These are phyloP conservation scores for Pseudogymnoascus sp. DNA, from an alignment of 2,329 filamentous ascomycete species.

Conservation along the genomic window DNA sequence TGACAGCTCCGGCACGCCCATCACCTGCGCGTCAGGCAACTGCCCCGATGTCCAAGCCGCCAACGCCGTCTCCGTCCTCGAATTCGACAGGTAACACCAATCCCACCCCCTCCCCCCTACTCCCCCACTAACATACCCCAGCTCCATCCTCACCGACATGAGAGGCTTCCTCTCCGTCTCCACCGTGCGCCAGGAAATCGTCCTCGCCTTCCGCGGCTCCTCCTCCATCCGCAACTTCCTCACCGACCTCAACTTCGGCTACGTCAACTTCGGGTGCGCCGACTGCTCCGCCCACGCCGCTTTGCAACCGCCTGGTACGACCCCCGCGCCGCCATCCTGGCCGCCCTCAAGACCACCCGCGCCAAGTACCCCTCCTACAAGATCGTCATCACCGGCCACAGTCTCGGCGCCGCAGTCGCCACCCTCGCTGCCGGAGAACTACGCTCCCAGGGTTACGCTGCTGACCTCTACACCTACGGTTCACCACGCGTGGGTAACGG, in stretches of 20 bases:
- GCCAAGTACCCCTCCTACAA: constrained; percentile 43
- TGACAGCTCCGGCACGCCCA: constrained; percentile 15
- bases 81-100: constrained; percentile 15
- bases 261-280: constrained; percentile 20
- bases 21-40: constrained; percentile 19
- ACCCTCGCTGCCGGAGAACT: constrained; percentile 53
- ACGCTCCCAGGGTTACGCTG: constrained; percentile 39
- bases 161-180: constrained; percentile 48
- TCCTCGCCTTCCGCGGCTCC: constrained; percentile 55
- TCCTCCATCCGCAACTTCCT: constrained; percentile 15
- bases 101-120: not conserved
- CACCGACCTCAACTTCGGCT: constrained; percentile 16
- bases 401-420: constrained; percentile 59
- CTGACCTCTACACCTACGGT: constrained; percentile 61
- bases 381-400: constrained; percentile 60
- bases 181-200: constrained; percentile 43
- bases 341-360: constrained; percentile 33
- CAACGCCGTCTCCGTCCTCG: constrained; percentile 16
- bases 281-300: constrained; percentile 40
- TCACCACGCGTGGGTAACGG: constrained; percentile 58
- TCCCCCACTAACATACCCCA: constrained; percentile 20
- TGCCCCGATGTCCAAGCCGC: constrained; percentile 19
- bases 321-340: constrained; percentile 37
- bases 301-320: constrained; percentile 56
- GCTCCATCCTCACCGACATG: constrained; percentile 38